Base-by-base conservation (phyloP, 768 basidiomycete genomes). In the Solioccasus polychromus region DNA sequence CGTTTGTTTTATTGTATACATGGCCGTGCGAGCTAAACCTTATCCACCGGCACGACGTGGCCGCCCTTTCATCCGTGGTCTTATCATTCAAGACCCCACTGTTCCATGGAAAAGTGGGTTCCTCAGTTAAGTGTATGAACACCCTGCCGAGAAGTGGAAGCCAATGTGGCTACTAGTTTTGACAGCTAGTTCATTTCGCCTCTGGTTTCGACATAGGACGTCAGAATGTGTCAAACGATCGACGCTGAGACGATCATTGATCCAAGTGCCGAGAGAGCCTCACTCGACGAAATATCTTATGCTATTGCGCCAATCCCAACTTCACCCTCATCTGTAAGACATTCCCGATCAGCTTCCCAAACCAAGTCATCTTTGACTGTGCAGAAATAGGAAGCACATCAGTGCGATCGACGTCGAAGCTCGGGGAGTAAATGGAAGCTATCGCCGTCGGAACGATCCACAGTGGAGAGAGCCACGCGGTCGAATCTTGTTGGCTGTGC, bases 371-470 rank as follows among this genome's bases (percentile, higher is more conserved):
- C 51, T 51, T 47, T 56, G 47, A 17, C 19, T 35, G 17, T 38
- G 53, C 25, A 56, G 49, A 47, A 59, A 52, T 23, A 14, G 35
- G 48, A 56, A 49, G 47, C 26, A 19, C 31, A 53, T 62, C 47
- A 51, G 23, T 8, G 17, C 35, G 61, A 61, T 60, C 60, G 60
- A 57, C 53, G 35, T 50, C 60, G 54, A 59, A 56, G 54, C 47
- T 18, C 34, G 39, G 26, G 28, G 22, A 34, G 38, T 41, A 45
- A 34, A 51, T 48, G 35, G 49, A 35, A 45, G 42, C 44, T 35
- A 54, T 57, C 52, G 23, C 47, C 48, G 50, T 52, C 50, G 35
- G 45, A 40, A 44, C 39, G 45, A 48, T 60, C 37, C 45, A 50
- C 39, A 42, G 42, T 24, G 23, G 38, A 29, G 38, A 29, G 37